Percentiles rank a stretch among this genome's conserved stretches.
Conservation (phyloP, 2,329 filamentous ascomycete species). For the Kalmusia sp. region DNA sequence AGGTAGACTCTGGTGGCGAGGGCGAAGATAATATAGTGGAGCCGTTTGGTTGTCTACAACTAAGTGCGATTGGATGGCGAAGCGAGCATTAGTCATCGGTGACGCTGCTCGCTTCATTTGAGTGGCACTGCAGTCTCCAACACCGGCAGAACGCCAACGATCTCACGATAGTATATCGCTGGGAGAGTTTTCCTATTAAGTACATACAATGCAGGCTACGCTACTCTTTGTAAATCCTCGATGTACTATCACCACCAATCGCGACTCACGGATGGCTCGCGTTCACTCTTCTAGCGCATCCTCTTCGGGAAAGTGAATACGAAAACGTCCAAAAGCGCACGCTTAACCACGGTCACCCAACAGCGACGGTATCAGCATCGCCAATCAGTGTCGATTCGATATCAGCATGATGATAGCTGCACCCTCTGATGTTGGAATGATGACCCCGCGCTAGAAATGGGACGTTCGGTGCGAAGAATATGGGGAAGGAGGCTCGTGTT, state of each 20-base stretch:
- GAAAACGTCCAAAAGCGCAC: background rate
- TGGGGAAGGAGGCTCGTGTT: background rate
- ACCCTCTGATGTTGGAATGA: background rate
- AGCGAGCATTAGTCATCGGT: too few relatives aligned
- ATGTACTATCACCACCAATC: conserved; percentile 5
- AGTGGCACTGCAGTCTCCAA: too few relatives aligned
- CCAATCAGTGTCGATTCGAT: background rate
- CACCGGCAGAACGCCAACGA: too few relatives aligned
- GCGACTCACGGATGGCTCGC: conserved; percentile 3
- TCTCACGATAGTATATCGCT: background rate
- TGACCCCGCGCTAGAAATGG: background rate
- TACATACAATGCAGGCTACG: conserved; percentile 1
- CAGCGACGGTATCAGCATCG: background rate
- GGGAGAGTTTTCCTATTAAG: conserved; percentile 5
- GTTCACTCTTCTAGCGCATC: background rate
- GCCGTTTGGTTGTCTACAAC: too few relatives aligned
- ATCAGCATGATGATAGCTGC: conserved; percentile 1
- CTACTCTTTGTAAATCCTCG: background rate
- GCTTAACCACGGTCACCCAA: background rate
- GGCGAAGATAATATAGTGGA: too few relatives aligned
- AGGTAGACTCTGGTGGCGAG: too few relatives aligned
- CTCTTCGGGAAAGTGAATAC: conserved; percentile 13
- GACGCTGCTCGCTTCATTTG: too few relatives aligned
- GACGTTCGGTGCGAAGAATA: background rate
- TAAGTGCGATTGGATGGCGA: too few relatives aligned